Percentiles rank a stretch among this genome's conserved stretches.
Evolutionary conservation across 2,329 filamentous ascomycete genomes (phyloP).

Genomic region (Monosporascus ibericus): DNA sequence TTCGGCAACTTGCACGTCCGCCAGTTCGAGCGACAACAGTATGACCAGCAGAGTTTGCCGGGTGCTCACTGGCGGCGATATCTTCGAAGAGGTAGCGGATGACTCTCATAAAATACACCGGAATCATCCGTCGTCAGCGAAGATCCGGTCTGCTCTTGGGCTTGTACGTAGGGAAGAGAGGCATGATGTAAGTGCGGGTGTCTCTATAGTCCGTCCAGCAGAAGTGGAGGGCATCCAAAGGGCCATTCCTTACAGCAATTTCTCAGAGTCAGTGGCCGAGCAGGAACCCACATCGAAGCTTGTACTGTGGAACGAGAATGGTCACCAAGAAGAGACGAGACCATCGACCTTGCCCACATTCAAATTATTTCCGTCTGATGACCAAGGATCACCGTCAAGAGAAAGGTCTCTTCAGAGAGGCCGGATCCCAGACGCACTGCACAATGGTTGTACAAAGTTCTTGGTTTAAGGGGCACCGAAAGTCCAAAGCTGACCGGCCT

Average conservation of each 20-base stretch:
- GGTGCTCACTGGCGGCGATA: conserved; percentile 9
- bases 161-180: conserved; percentile 1
- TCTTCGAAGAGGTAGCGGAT: conserved; percentile 9
- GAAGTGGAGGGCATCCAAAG: neutral
- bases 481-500: conserved; percentile 17
- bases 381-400: conserved; percentile 1
- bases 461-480: conserved; percentile 13
- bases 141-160: conserved; percentile 13
- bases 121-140: conserved; percentile 9
- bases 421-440: conserved; percentile 15
- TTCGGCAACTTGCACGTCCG: conserved; percentile 6
- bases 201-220: conserved; percentile 18
- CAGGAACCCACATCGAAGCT: conserved; percentile 4
- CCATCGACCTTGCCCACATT: conserved; percentile 6
- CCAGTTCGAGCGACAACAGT: neutral
- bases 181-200: conserved; percentile 8
- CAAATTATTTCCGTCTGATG: neutral
- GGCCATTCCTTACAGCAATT: neutral
- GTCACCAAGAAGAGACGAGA: conserved; percentile 5
- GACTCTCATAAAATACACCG: conserved; percentile 12
- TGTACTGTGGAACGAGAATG: conserved; percentile 3
- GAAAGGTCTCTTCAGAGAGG: conserved; percentile 8
- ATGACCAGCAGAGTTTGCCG: conserved; percentile 8
- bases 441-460: conserved; percentile 22
- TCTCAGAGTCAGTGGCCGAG: conserved; percentile 2